A percentile compares a stretch with the other conserved stretches of the same genome.
phyloP scores from a whole-genome alignment of 2,329 filamentous ascomycete genomes.

The Colletotrichum tabaci region DNA sequence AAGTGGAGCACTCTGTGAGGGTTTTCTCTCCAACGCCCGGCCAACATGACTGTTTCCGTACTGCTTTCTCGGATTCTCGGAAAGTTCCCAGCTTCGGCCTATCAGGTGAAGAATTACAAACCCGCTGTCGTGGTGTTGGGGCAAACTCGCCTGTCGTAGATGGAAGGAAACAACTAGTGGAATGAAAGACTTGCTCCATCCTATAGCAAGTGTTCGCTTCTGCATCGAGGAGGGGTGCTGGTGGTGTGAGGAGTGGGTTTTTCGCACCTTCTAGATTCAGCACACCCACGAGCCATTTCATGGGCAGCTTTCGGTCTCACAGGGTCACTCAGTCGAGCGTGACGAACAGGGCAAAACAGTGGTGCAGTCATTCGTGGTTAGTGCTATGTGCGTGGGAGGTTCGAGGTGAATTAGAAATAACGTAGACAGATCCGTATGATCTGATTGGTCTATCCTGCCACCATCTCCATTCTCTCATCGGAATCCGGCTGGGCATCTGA shows the following conservation, averaged over 20 bases:
- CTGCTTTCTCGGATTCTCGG: background rate
- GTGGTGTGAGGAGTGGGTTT: background rate
- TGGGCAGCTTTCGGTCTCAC: background rate
- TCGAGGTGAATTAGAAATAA: too few relatives aligned
- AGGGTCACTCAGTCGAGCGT: too few relatives aligned
- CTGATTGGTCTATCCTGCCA: too few relatives aligned
- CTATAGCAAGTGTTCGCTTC: background rate
- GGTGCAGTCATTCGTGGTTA: too few relatives aligned
- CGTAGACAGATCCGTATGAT: too few relatives aligned
- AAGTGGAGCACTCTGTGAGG: background rate
- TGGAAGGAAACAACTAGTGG: background rate
- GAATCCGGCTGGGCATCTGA: too few relatives aligned
- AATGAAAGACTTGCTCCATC: background rate
- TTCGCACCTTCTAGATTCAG: background rate
- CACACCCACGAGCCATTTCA: background rate
- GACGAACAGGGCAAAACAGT: too few relatives aligned
- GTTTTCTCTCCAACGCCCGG: background rate
- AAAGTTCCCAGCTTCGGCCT: background rate
- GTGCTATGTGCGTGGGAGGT: too few relatives aligned
- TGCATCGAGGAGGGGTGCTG: background rate
- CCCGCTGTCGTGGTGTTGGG: background rate
- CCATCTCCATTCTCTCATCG: too few relatives aligned
- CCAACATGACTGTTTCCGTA: background rate
- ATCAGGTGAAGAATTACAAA: background rate
- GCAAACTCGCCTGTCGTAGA: background rate